A percentile compares a stretch with the other conserved stretches of the same genome.
phyloP scores from a whole-genome alignment of 2,329 filamentous ascomycete species.

The Sarocladium brachiariae region DNA sequence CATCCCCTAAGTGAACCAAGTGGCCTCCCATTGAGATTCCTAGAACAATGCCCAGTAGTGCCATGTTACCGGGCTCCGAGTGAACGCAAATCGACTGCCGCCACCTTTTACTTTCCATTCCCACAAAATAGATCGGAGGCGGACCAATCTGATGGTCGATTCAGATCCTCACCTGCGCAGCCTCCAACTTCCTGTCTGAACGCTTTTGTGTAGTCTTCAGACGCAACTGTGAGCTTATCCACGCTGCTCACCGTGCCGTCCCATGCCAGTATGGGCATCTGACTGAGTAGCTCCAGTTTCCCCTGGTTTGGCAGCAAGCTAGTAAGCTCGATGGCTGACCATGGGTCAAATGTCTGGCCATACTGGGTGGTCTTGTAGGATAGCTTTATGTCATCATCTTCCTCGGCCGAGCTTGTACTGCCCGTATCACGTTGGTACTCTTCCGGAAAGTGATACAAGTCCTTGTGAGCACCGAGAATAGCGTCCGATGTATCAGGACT shows the following conservation, averaged over 20 bases:
- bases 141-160: constrained; percentile 24
- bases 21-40: too few species aligned
- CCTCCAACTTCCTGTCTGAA: constrained; percentile 64
- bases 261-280: constrained; percentile 57
- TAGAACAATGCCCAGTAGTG: too few species aligned
- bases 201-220: constrained; percentile 43
- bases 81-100: not conserved
- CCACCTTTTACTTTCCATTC: constrained; percentile 19
- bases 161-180: constrained; percentile 39
- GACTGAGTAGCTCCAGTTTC: constrained; percentile 33
- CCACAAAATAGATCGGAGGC: constrained; percentile 61
- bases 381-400: constrained; percentile 13
- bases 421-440: constrained; percentile 40
- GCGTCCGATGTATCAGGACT: constrained; percentile 44
- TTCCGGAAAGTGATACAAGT: constrained; percentile 67
- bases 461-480: constrained; percentile 69
- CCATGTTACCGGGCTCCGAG: not conserved
- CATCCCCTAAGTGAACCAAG: not conserved
- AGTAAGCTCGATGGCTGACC: constrained; percentile 38
- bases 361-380: constrained; percentile 13
- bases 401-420: constrained; percentile 11
- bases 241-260: constrained; percentile 45
- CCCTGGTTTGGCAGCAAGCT: constrained; percentile 40
- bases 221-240: constrained; percentile 33
- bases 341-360: constrained; percentile 29